Evolutionary conservation across 305 asterid genomes (phyloP).

Genomic region (Fraxinus greggii): DNA sequence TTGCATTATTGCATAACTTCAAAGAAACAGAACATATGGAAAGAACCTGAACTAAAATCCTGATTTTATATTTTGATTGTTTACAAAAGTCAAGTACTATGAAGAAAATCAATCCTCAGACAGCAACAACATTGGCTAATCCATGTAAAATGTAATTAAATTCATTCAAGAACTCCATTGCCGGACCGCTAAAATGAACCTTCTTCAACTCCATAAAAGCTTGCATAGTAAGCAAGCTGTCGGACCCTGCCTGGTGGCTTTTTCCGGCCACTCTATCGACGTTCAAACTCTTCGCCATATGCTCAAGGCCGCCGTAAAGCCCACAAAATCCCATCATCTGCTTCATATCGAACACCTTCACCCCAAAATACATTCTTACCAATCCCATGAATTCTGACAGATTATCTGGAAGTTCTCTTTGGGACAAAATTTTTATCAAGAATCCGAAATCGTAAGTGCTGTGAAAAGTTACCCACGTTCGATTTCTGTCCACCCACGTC

Average conservation of each 20-base stretch:
- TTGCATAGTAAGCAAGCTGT: background rate
- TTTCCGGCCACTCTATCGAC: background rate
- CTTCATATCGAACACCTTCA: background rate
- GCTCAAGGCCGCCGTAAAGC: background rate
- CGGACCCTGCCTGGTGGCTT: background rate
- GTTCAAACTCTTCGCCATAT: background rate
- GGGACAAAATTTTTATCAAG: background rate
- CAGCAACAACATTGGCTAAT: background rate
- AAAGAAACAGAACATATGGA: too few relatives aligned
- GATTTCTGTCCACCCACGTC: background rate
- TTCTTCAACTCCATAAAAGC: background rate
- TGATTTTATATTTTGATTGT: background rate
- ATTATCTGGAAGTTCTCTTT: background rate
- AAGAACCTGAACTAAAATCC: background rate
- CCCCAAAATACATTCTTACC: background rate
- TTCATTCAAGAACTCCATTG: background rate
- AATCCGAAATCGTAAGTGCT: background rate
- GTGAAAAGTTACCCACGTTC: background rate
- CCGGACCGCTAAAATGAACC: background rate
- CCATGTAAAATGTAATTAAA: background rate
- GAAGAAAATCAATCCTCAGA: background rate
- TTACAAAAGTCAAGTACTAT: background rate
- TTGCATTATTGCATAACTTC: too few relatives aligned
- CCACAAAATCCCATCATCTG: background rate
- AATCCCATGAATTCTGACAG: background rate